Base-by-base conservation (phyloP, 306 rosid species). In the Medicago arabica region DNA sequence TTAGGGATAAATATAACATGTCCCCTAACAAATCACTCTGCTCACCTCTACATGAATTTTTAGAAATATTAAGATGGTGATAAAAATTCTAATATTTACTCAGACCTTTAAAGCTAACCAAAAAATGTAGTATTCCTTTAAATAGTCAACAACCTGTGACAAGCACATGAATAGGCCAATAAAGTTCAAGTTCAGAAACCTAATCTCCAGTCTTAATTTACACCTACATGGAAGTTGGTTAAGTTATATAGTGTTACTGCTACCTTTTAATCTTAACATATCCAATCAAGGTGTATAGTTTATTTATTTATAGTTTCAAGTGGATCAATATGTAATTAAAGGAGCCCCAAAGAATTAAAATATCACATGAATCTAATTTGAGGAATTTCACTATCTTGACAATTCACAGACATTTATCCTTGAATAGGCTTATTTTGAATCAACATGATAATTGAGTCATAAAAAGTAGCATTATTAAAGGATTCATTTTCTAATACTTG, bases 151-250 rank as follows among this genome's bases (percentile, higher is more conserved):
- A 55, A 76, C 75, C 40, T 34, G 11, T 46, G 47, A 71, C 39
- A 34, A 63, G 25, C 61, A 53, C 54, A 31, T 43, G 21, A 69
- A 75, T 65, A 50, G 62, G 55, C 77, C 77, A 69, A 69, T 64
- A 17, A 69, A 61, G 12, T 41, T 75, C n/a, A 18, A 40, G 39
- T 70, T 62, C 7, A 28, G 50, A 54, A 34, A 43, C 74, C 58
- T 69, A 80, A 58, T 82, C 46, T 71, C 34, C 21, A n/a, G 71
- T 15, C 44, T 76, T 57, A 36, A 31, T 60, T 60, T 25, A 34
- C 65, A 62, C 71, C 16, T 62, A 44, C 8, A 46, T 46, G 71
- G 36, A 82, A 76, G 66, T 65, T 71, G 74, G 71, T 82, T 38
- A 82, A 82, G 58, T 46, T 61, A 17, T 43, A 15, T 61, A 53